phyloP scores from a whole-genome alignment of 129 eudicot species.

The Flaveria ramosissima region DNA sequence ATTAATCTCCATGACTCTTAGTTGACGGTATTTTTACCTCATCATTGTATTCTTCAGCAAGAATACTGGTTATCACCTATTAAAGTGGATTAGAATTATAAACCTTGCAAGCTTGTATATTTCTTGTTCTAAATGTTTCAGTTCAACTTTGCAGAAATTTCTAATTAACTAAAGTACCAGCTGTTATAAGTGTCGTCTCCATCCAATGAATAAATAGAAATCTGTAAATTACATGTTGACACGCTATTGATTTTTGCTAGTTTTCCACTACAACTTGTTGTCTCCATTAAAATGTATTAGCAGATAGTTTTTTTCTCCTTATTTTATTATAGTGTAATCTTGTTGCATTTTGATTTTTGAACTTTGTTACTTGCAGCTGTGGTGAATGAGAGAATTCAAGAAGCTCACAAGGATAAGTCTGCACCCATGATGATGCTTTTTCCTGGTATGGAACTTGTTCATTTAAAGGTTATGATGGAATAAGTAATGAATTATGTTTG shows the following conservation, averaged over 20 bases:
- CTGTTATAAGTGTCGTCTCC: too few species aligned
- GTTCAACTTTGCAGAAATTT: too few species aligned
- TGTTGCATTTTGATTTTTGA: neutral
- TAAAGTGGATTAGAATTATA: too few species aligned
- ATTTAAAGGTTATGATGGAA: neutral
- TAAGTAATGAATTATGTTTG: neutral
- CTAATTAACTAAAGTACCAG: too few species aligned
- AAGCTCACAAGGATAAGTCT: slow-evolving; percentile 62
- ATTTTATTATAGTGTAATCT: neutral
- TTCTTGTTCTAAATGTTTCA: too few species aligned
- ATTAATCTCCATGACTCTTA: too few species aligned
- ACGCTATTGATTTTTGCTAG: neutral
- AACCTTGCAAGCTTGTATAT: too few species aligned
- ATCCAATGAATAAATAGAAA: too few species aligned
- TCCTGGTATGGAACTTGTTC: slow-evolving; percentile 58
- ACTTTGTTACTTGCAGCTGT: slow-evolving; percentile 59
- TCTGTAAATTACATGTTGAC: too few species aligned
- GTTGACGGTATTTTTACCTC: too few species aligned
- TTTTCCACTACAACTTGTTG: neutral
- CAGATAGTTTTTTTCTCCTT: neutral
- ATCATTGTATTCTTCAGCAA: too few species aligned
- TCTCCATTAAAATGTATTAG: neutral
- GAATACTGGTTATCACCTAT: too few species aligned
- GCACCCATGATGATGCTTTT: slow-evolving; percentile 93
- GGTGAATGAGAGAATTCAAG: slow-evolving; percentile 75